Percentiles rank a stretch among this genome's conserved stretches.
Conservation (phyloP, 1,284 basidiomycete species). For the Calocybe gambosa region DNA sequence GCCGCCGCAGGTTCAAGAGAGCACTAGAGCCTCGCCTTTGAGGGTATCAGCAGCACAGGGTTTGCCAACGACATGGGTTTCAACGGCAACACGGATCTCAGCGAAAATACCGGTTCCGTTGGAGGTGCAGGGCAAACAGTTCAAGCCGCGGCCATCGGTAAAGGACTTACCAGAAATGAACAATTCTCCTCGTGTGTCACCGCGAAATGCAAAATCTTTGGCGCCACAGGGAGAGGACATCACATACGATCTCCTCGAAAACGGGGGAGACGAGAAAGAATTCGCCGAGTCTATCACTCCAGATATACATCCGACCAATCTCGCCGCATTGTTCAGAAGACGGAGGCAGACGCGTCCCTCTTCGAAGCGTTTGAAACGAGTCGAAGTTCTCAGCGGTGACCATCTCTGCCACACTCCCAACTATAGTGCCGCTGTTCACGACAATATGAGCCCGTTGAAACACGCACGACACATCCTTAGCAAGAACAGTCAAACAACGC, state of each 20-base stretch:
- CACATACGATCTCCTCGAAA: slow-evolving; percentile 16
- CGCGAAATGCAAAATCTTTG: slow-evolving; percentile 1
- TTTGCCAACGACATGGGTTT: not conserved
- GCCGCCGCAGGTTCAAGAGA: not conserved
- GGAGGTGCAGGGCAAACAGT: not conserved
- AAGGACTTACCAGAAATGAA: too few species aligned
- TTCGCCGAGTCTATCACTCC: slow-evolving; percentile 16
- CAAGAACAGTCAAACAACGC: slow-evolving; percentile 35
- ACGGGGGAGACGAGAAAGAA: slow-evolving; percentile 17
- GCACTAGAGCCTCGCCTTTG: too few species aligned
- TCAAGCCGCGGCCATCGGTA: too few species aligned
- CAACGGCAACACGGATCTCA: not conserved
- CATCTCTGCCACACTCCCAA: not conserved
- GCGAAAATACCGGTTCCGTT: not conserved
- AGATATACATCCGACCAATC: slow-evolving; percentile 16
- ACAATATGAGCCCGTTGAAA: slow-evolving; percentile 28
- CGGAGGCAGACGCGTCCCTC: not conserved
- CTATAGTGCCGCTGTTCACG: slow-evolving; percentile 7
- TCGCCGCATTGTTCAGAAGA: slow-evolving; percentile 17
- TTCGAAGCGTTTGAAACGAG: not conserved
- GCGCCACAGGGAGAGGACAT: slow-evolving; percentile 14
- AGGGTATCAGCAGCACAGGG: not conserved
- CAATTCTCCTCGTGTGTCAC: not conserved
- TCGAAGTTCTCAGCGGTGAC: slow-evolving; percentile 1
- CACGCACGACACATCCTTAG: slow-evolving; percentile 38